A percentile compares a stretch with the other conserved stretches of the same genome.
Conservation (phyloP, 2,329 filamentous ascomycete species). For the Trichoderma cornu-damae region DNA sequence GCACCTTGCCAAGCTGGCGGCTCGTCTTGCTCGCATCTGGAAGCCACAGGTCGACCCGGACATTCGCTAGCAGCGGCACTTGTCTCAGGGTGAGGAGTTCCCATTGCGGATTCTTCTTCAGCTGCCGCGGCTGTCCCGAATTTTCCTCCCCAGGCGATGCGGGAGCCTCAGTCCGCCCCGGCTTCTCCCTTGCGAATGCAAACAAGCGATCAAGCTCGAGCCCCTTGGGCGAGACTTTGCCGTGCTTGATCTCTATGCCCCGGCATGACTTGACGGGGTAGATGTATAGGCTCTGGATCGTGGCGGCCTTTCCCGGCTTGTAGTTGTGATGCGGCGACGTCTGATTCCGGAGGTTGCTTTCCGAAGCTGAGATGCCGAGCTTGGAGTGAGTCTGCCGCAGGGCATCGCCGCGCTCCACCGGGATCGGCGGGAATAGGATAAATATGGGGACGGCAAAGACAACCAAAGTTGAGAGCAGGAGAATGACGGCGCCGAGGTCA, state of each 20-base stretch:
- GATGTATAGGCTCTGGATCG: constrained; percentile 62
- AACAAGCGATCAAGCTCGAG: constrained; percentile 78
- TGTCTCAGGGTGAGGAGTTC: constrained; percentile 66
- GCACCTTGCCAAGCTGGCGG: constrained; percentile 47
- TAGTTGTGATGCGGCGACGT: constrained; percentile 23
- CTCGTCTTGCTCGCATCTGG: constrained; percentile 56
- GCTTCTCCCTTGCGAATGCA: constrained; percentile 62
- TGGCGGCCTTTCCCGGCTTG: constrained; percentile 23
- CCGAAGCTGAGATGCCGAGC: constrained; percentile 38
- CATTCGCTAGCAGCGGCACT: constrained; percentile 64
- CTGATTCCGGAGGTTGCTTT: constrained; percentile 36
- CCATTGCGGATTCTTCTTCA: constrained; percentile 45
- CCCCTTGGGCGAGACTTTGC: constrained; percentile 61
- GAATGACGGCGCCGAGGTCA: constrained; percentile 33
- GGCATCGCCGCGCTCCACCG: constrained; percentile 49
- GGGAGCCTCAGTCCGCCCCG: constrained; percentile 11
- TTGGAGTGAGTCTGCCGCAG: constrained; percentile 50
- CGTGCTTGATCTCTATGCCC: constrained; percentile 65
- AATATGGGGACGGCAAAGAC: constrained; percentile 52
- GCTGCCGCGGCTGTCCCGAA: neutral
- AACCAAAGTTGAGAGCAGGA: constrained; percentile 41
- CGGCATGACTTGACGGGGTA: constrained; percentile 81
- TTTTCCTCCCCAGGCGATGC: constrained; percentile 34
- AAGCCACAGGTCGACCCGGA: constrained; percentile 64
- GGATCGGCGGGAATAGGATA: constrained; percentile 50